These are phyloP conservation scores for Datisca glomerata DNA, from an alignment of 306 rosid genomes.

Conservation along the genomic window DNA sequence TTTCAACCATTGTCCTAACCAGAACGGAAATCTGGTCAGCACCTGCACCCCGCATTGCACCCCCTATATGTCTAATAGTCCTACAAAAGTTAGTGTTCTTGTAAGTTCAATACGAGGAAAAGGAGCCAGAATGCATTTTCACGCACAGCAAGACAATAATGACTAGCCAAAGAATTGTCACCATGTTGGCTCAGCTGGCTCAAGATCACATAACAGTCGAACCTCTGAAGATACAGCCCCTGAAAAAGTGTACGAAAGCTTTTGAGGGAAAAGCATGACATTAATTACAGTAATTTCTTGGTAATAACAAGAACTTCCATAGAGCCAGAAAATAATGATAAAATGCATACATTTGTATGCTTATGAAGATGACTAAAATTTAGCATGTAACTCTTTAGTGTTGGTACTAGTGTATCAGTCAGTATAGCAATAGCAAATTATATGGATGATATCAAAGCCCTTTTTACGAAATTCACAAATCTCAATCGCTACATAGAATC, in stretches of 20 bases:
- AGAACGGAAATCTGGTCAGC: constrained; percentile 89
- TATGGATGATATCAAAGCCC: too few species aligned
- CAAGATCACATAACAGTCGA: constrained; percentile 76
- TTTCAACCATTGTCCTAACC: constrained; percentile 77
- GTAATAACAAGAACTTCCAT: background rate
- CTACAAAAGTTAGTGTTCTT: constrained; percentile 21
- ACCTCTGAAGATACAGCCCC: constrained; percentile 75
- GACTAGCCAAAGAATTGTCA: too few species aligned
- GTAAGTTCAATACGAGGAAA: background rate
- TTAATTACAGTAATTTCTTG: background rate
- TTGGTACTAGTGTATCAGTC: too few species aligned
- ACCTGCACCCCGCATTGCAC: constrained; percentile 96
- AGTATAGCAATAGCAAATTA: too few species aligned
- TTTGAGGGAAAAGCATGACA: constrained; percentile 8
- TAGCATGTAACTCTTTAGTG: too few species aligned
- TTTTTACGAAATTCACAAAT: too few species aligned
- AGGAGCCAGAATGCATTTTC: too few species aligned
- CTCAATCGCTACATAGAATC: too few species aligned
- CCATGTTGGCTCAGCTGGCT: constrained; percentile 82
- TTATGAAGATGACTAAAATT: too few species aligned
- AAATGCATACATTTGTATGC: too few species aligned
- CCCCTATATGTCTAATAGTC: constrained; percentile 82
- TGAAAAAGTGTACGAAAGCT: background rate
- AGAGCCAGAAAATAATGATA: background rate
- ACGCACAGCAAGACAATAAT: too few species aligned